Conservation (phyloP, 495 filamentous ascomycete species). For the Ramalina peruviana region DNA sequence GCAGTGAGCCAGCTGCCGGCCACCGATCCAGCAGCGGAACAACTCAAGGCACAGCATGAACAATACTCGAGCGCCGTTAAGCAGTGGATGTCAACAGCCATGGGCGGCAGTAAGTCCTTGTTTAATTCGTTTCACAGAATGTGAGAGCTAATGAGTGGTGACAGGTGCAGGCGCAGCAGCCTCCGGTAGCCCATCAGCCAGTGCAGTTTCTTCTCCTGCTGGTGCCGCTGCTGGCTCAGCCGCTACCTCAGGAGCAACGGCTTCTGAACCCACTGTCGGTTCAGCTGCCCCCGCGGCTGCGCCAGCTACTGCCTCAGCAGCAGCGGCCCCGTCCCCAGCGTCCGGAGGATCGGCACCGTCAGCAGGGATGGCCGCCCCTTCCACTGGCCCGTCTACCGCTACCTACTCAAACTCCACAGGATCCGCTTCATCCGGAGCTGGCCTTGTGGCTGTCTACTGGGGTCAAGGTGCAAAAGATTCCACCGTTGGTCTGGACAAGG, state of each 20-base stretch:
- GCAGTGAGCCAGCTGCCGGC: background rate
- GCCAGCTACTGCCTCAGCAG: background rate
- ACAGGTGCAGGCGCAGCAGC: background rate
- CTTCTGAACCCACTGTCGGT: background rate
- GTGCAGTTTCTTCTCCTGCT: background rate
- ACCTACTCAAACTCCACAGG: background rate
- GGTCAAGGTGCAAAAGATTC: conserved; percentile 11
- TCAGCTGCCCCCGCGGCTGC: background rate
- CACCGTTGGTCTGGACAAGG: conserved; percentile 6
- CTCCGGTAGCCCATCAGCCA: background rate
- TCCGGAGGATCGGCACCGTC: background rate
- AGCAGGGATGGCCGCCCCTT: background rate
- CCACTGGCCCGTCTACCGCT: background rate
- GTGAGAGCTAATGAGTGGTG: background rate
- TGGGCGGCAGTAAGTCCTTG: background rate
- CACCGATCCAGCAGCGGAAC: background rate
- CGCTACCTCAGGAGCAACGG: background rate
- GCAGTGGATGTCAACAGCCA: background rate
- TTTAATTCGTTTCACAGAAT: background rate
- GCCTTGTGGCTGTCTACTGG: conserved; percentile 17
- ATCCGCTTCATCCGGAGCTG: conserved; percentile 2
- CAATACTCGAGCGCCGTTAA: background rate
- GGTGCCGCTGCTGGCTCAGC: background rate
- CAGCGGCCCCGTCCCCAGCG: background rate
- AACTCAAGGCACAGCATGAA: background rate